phyloP scores from a whole-genome alignment of 1,139 yeast genomes.

The Yamadazyma taylorii region DNA sequence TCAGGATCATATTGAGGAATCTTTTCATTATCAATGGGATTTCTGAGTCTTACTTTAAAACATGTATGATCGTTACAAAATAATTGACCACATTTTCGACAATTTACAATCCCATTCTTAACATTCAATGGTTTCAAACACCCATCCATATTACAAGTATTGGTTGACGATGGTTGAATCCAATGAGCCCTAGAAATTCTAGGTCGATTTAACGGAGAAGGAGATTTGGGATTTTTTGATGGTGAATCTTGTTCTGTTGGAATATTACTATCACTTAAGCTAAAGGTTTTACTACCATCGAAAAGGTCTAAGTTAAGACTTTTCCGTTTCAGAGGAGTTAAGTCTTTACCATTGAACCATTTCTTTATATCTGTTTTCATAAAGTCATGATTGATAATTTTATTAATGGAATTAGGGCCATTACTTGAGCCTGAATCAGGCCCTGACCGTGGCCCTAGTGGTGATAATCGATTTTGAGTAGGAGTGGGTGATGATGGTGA shows the following conservation, averaged over 20 bases:
- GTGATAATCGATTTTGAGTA: too few relatives aligned
- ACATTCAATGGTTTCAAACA: constrained; percentile 46
- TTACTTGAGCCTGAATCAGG: constrained; percentile 7
- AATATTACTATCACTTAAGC: constrained; percentile 21
- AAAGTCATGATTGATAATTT: constrained; percentile 20
- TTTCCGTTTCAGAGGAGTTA: constrained; percentile 22
- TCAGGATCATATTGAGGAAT: constrained; percentile 31
- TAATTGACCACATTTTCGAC: constrained; percentile 70
- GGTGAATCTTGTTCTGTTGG: constrained; percentile 7
- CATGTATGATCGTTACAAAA: constrained; percentile 68
- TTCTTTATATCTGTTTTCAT: constrained; percentile 21
- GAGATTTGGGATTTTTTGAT: constrained; percentile 2
- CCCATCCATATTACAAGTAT: constrained; percentile 30
- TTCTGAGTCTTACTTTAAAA: constrained; percentile 44
- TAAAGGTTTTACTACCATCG: constrained; percentile 37
- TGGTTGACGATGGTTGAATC: constrained; percentile 47
- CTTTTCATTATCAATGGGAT: constrained; percentile 39
- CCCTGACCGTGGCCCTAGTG: constrained; percentile 1
- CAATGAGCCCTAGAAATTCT: constrained; percentile 59
- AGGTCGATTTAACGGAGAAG: constrained; percentile 12
- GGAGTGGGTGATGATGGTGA: constrained; percentile 6
- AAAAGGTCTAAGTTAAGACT: constrained; percentile 33
- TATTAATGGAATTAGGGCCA: constrained; percentile 9
- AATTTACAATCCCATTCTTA: constrained; percentile 56
- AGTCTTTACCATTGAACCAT: constrained; percentile 21